Evolutionary conservation across 208 protist genomes (phyloP), one percentile per base, ranked within the genome.

Genomic region (Kentomonas sorsogonicus): DNA sequence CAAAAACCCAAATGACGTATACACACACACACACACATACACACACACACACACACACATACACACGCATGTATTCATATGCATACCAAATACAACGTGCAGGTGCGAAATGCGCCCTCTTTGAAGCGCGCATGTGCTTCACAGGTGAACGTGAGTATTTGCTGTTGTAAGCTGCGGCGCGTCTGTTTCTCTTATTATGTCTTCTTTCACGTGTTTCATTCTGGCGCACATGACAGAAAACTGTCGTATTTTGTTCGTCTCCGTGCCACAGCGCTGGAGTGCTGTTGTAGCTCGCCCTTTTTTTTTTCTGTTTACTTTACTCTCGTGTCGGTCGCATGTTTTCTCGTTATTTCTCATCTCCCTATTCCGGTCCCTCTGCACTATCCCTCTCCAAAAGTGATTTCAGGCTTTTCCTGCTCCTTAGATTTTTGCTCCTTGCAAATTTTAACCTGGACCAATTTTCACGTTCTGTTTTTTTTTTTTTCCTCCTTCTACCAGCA

Each of bases 331-430:
- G n/a, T n/a, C n/a, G n/a, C n/a, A n/a, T n/a, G n/a, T n/a, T n/a
- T n/a, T n/a, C n/a, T n/a, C n/a, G n/a, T n/a, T n/a, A n/a, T 65
- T 41, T 44, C 38, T 16, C 39, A 2, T 61, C 27, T 56, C 22
- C 22, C 52, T 50, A 23, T 47, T 13, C 18, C 7, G 5, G 18
- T 41, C 29, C 34, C 18, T 43, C 38, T 43, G 7, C n/a, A 7
- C 27, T 56, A 13, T 56, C 5, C n/a, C 34, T 47, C n/a, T 0
- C 27, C 11, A 46, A 34, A 15, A 56, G 11, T 56, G 10, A 52
- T 56, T 34, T 36, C 34, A 16, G 38, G 27, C 27, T 22, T 36
- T 40, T 47, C 11, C n/a, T n/a, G n/a, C n/a, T n/a, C 7, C 33
- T 53, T 31, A 1, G 34, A 16, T 58, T 55, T 43, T 53, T 45